Evolutionary conservation across 768 basidiomycete genomes (phyloP).

Genomic region (Epithele typhae): DNA sequence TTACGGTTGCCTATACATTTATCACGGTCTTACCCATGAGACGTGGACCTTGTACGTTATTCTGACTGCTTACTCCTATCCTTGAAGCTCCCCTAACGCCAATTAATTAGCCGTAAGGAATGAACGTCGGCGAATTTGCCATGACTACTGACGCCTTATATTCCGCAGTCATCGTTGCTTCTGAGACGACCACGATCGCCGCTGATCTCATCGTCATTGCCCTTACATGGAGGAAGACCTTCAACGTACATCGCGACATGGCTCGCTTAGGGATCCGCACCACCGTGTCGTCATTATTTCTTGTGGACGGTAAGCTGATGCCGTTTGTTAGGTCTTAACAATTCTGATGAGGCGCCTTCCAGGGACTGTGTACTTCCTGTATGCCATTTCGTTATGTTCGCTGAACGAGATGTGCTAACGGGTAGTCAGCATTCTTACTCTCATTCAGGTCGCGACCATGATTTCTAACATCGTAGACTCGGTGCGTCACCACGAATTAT

Average conservation of each 20-base stretch:
- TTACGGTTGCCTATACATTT: background rate
- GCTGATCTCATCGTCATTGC: conserved; percentile 7
- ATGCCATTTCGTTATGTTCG: too few relatives aligned
- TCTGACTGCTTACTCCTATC: too few relatives aligned
- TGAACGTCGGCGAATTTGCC: background rate
- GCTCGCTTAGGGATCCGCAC: background rate
- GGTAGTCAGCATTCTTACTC: background rate
- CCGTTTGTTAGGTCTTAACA: background rate
- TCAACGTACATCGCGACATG: conserved; percentile 1
- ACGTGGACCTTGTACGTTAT: background rate
- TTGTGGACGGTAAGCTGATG: conserved; percentile 7
- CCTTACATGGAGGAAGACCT: conserved; percentile 14
- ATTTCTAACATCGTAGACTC: background rate
- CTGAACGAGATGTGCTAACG: too few relatives aligned
- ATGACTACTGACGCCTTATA: background rate
- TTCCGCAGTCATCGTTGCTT: conserved; percentile 1
- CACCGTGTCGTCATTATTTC: conserved; percentile 7
- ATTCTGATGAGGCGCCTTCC: background rate
- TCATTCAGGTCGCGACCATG: background rate
- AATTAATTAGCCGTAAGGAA: background rate
- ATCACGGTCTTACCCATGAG: background rate
- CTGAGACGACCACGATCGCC: conserved; percentile 1
- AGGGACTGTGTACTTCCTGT: background rate
- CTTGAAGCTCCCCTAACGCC: too few relatives aligned
- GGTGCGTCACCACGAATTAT: background rate